A percentile compares a stretch with the other conserved stretches of the same genome.
Evolutionary conservation across 148 eudicot species (phyloP).

Genomic region (Linanthus parryae): DNA sequence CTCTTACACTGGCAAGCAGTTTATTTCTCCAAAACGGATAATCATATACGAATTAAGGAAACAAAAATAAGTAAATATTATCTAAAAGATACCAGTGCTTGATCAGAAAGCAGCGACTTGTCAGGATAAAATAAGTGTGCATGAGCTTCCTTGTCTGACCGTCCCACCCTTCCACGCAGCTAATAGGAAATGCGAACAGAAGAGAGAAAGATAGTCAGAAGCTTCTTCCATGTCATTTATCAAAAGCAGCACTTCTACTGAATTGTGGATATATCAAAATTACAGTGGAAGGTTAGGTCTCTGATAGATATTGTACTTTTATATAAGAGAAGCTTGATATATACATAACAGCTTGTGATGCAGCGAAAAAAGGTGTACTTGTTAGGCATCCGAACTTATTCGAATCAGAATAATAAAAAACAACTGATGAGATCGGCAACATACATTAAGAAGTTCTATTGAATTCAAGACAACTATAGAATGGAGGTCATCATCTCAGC

Average conservation of each 20-base stretch:
- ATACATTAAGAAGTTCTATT: too few species aligned
- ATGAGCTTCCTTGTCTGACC: constrained; percentile 97
- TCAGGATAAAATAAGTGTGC: constrained; percentile 86
- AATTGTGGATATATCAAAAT: neutral
- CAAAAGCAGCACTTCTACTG: constrained; percentile 3
- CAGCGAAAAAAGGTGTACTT: too few species aligned
- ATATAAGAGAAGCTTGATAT: too few species aligned
- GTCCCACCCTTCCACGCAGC: constrained; percentile 97
- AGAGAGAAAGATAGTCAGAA: constrained; percentile 5
- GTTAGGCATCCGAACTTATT: too few species aligned
- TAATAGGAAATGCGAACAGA: constrained; percentile 13
- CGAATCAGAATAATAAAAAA: too few species aligned
- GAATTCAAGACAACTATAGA: neutral
- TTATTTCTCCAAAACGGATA: neutral
- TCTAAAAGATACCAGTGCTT: constrained; percentile 54
- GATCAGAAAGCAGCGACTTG: constrained; percentile 78
- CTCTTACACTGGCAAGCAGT: too few species aligned
- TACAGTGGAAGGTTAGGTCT: neutral
- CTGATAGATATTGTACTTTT: too few species aligned
- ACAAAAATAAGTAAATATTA: neutral
- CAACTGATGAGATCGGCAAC: too few species aligned
- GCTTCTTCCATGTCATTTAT: neutral
- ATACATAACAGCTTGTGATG: too few species aligned
- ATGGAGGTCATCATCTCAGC: neutral
- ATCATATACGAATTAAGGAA: neutral